Evolutionary conservation across 176 grass and related monocot species (phyloP).

Genomic region (Zoysia japonica): DNA sequence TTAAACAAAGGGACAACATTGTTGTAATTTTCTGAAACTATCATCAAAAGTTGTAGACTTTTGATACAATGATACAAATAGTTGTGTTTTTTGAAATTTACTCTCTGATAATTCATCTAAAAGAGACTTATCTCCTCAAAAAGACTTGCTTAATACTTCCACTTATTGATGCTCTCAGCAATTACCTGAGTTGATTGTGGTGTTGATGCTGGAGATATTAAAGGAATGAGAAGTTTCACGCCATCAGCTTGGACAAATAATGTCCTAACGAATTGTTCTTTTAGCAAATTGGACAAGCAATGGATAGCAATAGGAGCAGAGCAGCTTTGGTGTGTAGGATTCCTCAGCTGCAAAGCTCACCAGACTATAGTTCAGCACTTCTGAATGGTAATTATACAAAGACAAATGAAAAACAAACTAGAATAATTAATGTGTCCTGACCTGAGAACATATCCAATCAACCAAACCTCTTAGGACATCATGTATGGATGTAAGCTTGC

Average conservation of each 20-base stretch:
- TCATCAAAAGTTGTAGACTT: no score
- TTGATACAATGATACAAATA: no score
- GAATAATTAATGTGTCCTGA: constrained; percentile 36
- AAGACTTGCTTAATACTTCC: constrained; percentile 17
- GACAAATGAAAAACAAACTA: constrained; percentile 34
- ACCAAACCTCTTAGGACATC: constrained; percentile 77
- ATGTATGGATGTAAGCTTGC: constrained; percentile 71
- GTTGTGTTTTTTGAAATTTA: no score
- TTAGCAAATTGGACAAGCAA: constrained; percentile 67
- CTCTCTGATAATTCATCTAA: constrained; percentile 4
- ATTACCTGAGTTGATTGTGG: constrained; percentile 94
- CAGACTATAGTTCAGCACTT: constrained; percentile 27
- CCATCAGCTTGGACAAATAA: constrained; percentile 94
- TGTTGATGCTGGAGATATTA: constrained; percentile 83
- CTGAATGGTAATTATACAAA: constrained; percentile 20
- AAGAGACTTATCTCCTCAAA: constrained; percentile 10
- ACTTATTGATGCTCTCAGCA: constrained; percentile 12
- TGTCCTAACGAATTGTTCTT: constrained; percentile 64
- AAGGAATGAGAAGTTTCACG: constrained; percentile 84
- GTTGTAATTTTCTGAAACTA: no score
- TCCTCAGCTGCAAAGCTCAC: constrained; percentile 76
- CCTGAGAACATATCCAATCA: constrained; percentile 95
- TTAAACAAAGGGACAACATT: no score
- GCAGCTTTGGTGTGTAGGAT: constrained; percentile 68
- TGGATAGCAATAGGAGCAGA: constrained; percentile 77